Evolutionary conservation across 1,284 basidiomycete genomes (phyloP).

Genomic region (Paramarasmius palmivorus): DNA sequence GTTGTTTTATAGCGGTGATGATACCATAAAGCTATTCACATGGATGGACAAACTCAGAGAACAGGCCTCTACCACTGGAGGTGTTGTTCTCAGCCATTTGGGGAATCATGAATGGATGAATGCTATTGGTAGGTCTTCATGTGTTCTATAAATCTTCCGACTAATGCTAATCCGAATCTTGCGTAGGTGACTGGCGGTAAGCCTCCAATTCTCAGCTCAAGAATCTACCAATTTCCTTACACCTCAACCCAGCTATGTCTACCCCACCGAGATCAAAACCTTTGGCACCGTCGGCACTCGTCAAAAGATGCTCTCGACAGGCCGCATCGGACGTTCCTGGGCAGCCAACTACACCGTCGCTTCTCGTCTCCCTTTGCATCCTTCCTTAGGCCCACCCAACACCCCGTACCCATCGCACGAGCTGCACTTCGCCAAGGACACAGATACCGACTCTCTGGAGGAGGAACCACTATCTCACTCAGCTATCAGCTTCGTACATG

Average conservation of each 20-base stretch:
- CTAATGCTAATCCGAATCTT: constrained; percentile 12
- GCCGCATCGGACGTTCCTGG: constrained; percentile 84
- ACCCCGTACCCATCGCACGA: constrained; percentile 67
- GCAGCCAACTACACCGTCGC: constrained; percentile 84
- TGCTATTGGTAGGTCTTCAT: constrained; percentile 58
- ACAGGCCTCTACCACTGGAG: constrained; percentile 71
- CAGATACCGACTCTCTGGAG: constrained; percentile 21
- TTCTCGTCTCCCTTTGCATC: constrained; percentile 78
- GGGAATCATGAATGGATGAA: constrained; percentile 97
- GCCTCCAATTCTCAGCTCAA: constrained; percentile 10
- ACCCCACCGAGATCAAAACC: constrained; percentile 74
- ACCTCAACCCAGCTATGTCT: constrained; percentile 69
- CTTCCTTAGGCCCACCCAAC: constrained; percentile 67
- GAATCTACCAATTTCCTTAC: background rate
- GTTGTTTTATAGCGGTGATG: constrained; percentile 64
- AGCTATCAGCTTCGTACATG: constrained; percentile 85
- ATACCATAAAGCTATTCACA: constrained; percentile 80
- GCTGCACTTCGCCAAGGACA: constrained; percentile 34
- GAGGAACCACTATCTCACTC: constrained; percentile 63
- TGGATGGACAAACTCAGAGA: constrained; percentile 83
- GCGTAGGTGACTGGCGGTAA: constrained; percentile 89
- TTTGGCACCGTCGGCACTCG: constrained; percentile 75
- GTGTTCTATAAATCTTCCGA: constrained; percentile 3
- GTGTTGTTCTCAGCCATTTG: constrained; percentile 72
- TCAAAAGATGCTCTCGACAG: constrained; percentile 70